Evolutionary conservation across 2,329 filamentous ascomycete species (phyloP).

Genomic region (Fusarium humuli): DNA sequence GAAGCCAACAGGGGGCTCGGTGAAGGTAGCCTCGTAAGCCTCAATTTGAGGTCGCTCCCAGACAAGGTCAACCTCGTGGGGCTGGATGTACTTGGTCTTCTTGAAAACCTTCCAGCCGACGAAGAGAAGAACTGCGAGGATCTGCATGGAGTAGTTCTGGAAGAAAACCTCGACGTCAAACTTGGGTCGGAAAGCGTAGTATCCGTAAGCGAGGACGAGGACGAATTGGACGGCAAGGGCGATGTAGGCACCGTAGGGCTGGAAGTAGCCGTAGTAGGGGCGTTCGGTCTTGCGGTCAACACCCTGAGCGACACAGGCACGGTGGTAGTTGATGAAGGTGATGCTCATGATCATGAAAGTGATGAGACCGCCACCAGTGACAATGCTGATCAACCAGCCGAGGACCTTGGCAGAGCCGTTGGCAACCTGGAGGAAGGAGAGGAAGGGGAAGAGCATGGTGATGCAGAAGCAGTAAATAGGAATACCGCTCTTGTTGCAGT

Average conservation of each 20-base stretch:
- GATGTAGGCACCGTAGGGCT: constrained; percentile 56
- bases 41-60: constrained; percentile 70
- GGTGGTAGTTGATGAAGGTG: constrained; percentile 60
- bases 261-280: constrained; percentile 64
- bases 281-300: constrained; percentile 63
- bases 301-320: constrained; percentile 64
- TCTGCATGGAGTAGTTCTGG: constrained; percentile 66
- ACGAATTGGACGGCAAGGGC: constrained; percentile 55
- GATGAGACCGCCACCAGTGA: constrained; percentile 67
- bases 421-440: constrained; percentile 63
- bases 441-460: constrained; percentile 63
- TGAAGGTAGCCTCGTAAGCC: constrained; percentile 65
- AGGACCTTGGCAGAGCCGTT: constrained; percentile 61
- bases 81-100: constrained; percentile 64
- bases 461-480: constrained; percentile 67
- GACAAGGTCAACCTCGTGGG: constrained; percentile 67
- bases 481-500: constrained; percentile 70
- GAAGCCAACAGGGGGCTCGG: constrained; percentile 61
- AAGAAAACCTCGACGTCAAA: constrained; percentile 63
- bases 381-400: constrained; percentile 64
- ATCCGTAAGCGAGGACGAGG: constrained; percentile 64
- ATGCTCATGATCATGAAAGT: constrained; percentile 67
- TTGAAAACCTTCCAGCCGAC: constrained; percentile 72
- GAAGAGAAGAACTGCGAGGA: constrained; percentile 65
- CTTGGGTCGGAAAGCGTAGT: constrained; percentile 58